Base-by-base conservation (phyloP, 2,329 filamentous ascomycete species). In the Botrytis deweyae region DNA sequence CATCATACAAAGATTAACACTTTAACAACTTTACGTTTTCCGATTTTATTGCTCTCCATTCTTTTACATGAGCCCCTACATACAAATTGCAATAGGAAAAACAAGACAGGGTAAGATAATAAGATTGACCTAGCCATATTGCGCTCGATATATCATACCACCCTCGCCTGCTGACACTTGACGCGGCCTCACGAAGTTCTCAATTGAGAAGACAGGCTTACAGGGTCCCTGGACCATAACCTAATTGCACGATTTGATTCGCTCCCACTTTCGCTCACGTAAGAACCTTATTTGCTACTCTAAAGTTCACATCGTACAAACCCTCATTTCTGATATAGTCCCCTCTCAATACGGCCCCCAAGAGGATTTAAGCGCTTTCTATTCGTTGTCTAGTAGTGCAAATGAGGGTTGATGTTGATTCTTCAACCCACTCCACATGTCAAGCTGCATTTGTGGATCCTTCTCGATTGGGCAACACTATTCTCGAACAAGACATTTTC, bases 91-190 rank as follows among this genome's bases (percentile, higher is more conserved):
- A 29, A 16, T 29, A 29, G 49, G 25, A n/a, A 16, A 55, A 12
- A 29, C 49, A 55, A 29, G 25, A 29, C 12, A n/a, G 2, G 25
- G 16, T 55, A 55, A 3, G 25, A 16, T n/a, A 3, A 52, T 10
- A 25, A 52, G 5, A n/a, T 49, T 42, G 40, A 61, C 61, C 49
- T 46, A 61, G 62, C 49, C 49, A 16, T 20, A 61, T 49, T 62
- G 70, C 70, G 49, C 67, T 72, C 62, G 70, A 67, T 72, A 67
- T 59, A 72, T 72, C 70, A 72, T 25, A 55, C 49, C 62, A 72
- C 49, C 62, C 70, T 59, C 67, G 70, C 38, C 70, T 67, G 70
- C 70, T 67, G 70, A 72, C 49, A 72, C 62, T 46, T 4, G 58
- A 72, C 67, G 59, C 49, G 62, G 49, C 70, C 14, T 67, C 55